A percentile compares a stretch with the other conserved stretches of the same genome.
Evolutionary conservation across 352 stramenopile genomes (phyloP).

Genomic region (Globisporangium mamillatum): DNA sequence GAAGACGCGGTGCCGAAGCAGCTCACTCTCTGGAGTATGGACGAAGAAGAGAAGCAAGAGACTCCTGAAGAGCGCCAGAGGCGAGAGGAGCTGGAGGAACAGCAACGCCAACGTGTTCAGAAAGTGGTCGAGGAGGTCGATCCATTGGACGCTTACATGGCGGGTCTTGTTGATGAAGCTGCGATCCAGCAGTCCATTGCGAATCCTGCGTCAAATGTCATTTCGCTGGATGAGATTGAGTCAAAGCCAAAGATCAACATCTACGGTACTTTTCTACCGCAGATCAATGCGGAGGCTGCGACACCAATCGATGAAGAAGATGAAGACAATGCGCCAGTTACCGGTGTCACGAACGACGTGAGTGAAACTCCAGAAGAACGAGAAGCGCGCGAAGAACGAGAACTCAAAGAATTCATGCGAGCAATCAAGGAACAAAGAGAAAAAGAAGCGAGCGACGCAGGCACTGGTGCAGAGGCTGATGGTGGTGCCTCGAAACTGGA

Average conservation of each 20-base stretch:
- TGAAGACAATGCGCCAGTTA: not conserved
- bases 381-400: constrained; percentile 75
- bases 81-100: constrained; percentile 39
- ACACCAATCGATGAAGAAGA: constrained; percentile 13
- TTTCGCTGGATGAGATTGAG: constrained; percentile 83
- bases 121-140: constrained; percentile 81
- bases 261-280: constrained; percentile 81
- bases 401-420: constrained; percentile 84
- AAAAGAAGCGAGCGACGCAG: constrained; percentile 33
- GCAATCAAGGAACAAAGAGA: constrained; percentile 75
- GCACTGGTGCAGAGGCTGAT: constrained; percentile 3
- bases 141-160: constrained; percentile 86
- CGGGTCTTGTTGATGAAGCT: constrained; percentile 72
- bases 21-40: constrained; percentile 57
- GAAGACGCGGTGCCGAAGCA: constrained; percentile 69
- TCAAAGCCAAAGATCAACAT: constrained; percentile 77
- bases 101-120: constrained; percentile 58
- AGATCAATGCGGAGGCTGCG: constrained; percentile 18
- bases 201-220: constrained; percentile 75
- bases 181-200: constrained; percentile 70
- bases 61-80: constrained; percentile 45
- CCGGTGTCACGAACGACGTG: constrained; percentile 20
- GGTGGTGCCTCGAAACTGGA: constrained; percentile 8
- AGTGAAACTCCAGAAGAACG: constrained; percentile 59
- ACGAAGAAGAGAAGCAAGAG: constrained; percentile 66